A percentile compares a stretch with the other conserved stretches of the same genome.
These are phyloP conservation scores for Blepharisma undulans DNA, from an alignment of 169 alveolate species.

Conservation along the genomic window DNA sequence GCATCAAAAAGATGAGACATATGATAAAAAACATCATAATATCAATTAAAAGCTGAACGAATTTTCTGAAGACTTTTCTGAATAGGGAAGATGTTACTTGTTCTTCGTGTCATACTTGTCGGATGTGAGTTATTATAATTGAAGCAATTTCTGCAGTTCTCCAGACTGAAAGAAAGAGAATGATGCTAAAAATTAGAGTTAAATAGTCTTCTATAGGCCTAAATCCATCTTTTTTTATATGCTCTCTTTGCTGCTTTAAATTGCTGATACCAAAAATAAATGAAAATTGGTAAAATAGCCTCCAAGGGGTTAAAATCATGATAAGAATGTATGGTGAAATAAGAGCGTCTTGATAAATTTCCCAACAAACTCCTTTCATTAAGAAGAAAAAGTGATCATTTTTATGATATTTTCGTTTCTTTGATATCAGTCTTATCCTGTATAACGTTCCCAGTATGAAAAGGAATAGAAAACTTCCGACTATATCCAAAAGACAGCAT, in stretches of 20 bases:
- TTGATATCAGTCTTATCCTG: neutral
- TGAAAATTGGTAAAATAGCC: neutral
- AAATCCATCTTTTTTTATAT: neutral
- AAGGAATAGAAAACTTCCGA: neutral
- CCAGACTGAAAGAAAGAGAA: conserved; percentile 8
- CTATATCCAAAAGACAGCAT: neutral
- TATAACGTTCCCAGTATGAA: neutral
- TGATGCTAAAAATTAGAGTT: neutral
- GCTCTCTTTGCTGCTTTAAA: conserved; percentile 3
- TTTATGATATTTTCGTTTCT: neutral
- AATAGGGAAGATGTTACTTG: conserved; percentile 4
- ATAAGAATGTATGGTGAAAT: neutral
- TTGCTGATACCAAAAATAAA: neutral
- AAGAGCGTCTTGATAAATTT: neutral
- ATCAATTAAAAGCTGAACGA: conserved; percentile 27
- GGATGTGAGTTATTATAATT: conserved; percentile 11
- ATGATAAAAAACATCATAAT: conserved; percentile 18
- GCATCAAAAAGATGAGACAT: neutral
- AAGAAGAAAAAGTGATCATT: neutral
- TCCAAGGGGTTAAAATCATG: conserved; percentile 3
- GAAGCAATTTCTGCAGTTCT: conserved; percentile 6
- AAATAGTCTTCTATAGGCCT: neutral
- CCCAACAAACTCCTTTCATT: neutral
- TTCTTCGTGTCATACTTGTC: neutral
- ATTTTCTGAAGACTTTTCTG: conserved; percentile 15